These are phyloP conservation scores for Zygoascus bituminiphila DNA, from an alignment of 805 yeast genomes.

Conservation along the genomic window DNA sequence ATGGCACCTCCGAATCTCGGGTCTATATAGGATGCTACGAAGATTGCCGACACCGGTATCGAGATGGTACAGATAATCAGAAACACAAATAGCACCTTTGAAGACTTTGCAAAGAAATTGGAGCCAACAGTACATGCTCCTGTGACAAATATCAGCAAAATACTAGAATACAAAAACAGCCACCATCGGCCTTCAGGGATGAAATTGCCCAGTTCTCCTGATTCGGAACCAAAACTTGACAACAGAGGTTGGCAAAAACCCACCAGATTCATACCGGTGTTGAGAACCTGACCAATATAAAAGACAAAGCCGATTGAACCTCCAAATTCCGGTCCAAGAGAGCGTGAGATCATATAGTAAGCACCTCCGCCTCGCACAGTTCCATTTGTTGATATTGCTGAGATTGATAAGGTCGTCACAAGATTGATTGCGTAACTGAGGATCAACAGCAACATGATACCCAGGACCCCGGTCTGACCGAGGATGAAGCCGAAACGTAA, in stretches of 20 bases:
- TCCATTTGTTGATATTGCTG: conserved; percentile 96
- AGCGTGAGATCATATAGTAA: conserved; percentile 91
- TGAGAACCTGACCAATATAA: conserved; percentile 88
- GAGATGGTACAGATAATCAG: conserved; percentile 17
- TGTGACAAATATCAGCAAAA: conserved; percentile 31
- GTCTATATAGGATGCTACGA: conserved; percentile 50
- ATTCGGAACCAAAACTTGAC: conserved; percentile 58
- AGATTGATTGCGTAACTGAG: conserved; percentile 75
- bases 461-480: conserved; percentile 88
- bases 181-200: conserved; percentile 67
- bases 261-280: conserved; percentile 80
- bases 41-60: conserved; percentile 67
- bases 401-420: conserved; percentile 79
- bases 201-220: conserved; percentile 47
- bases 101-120: conserved; percentile 17
- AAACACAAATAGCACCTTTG: conserved; percentile 17
- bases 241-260: conserved; percentile 90
- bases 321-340: conserved; percentile 96
- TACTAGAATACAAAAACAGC: conserved; percentile 64
- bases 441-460: conserved; percentile 57
- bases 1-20: conserved; percentile 20
- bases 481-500: conserved; percentile 89
- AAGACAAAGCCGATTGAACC: conserved; percentile 95
- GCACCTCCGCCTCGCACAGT: conserved; percentile 98
- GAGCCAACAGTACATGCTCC: conserved; percentile 19